Evolutionary conservation across 2,329 filamentous ascomycete genomes (phyloP).

Genomic region (Bertia moriformis): DNA sequence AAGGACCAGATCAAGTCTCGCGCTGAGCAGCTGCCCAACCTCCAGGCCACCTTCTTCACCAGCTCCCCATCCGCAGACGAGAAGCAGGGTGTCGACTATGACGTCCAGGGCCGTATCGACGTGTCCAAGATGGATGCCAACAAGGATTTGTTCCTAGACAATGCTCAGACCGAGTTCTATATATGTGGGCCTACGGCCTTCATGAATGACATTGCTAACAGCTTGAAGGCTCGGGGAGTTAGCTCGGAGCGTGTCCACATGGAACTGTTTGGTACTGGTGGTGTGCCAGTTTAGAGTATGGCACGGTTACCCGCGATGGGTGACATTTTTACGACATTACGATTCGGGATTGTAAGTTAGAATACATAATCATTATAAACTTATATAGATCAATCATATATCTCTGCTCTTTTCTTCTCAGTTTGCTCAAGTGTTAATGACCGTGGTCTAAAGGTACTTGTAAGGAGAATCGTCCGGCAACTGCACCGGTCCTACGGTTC

Average conservation of each 20-base stretch:
- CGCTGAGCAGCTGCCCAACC: constrained; percentile 15
- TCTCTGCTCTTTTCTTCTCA: too few relatives aligned
- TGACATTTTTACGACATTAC: too few relatives aligned
- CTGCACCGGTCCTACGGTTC: too few relatives aligned
- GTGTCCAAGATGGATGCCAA: constrained; percentile 22
- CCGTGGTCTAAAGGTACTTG: too few relatives aligned
- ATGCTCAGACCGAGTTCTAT: constrained; percentile 33
- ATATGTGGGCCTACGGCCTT: constrained; percentile 39
- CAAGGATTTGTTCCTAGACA: constrained; percentile 27
- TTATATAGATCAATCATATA: too few relatives aligned
- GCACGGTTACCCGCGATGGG: too few relatives aligned
- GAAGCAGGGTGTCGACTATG: constrained; percentile 24
- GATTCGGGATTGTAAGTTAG: too few relatives aligned
- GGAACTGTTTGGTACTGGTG: constrained; percentile 30
- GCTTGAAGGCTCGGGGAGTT: constrained; percentile 24
- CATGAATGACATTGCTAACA: constrained; percentile 32
- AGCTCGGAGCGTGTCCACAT: constrained; percentile 22
- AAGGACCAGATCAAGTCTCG: constrained; percentile 21
- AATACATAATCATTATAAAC: too few relatives aligned
- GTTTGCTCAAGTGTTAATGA: too few relatives aligned
- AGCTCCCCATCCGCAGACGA: constrained; percentile 30
- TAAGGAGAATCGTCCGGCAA: too few relatives aligned
- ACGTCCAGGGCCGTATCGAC: constrained; percentile 29
- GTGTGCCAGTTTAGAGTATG: too few relatives aligned
- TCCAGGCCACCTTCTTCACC: constrained; percentile 31